phyloP scores from a whole-genome alignment of 2,329 filamentous ascomycete species.

The Hypoxylon sp. region DNA sequence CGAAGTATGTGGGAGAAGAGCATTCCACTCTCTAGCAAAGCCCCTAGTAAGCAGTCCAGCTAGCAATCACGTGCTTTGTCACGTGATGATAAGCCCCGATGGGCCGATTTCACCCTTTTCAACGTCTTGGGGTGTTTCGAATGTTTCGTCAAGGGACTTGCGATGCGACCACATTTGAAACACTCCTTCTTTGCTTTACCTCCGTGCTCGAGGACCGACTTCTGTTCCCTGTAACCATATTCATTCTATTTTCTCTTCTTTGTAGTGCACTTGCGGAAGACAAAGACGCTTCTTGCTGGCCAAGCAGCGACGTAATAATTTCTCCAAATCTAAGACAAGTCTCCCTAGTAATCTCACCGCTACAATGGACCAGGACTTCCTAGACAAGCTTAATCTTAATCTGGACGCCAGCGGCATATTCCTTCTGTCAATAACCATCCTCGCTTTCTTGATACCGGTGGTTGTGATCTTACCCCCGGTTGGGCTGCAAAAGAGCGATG shows the following conservation, averaged over 20 bases:
- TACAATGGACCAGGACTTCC: conserved; percentile 24
- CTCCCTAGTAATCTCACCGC: conserved; percentile 24
- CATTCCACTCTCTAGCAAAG: background rate
- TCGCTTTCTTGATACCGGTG: conserved; percentile 66
- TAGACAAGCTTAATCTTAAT: conserved; percentile 33
- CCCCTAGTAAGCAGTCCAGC: conserved; percentile 11
- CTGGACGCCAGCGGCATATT: conserved; percentile 47
- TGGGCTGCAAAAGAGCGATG: conserved; percentile 65
- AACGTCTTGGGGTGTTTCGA: conserved; percentile 35
- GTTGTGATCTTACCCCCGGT: conserved; percentile 68
- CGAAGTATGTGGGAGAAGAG: background rate
- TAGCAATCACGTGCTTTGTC: background rate
- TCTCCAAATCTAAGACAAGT: conserved; percentile 4
- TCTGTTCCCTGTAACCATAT: conserved; percentile 6
- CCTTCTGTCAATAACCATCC: conserved; percentile 48
- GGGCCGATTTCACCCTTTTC: conserved; percentile 29
- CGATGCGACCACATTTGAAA: conserved; percentile 27
- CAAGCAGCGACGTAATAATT: conserved; percentile 35
- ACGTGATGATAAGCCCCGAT: conserved; percentile 23
- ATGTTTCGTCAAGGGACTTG: conserved; percentile 28
- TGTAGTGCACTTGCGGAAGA: conserved; percentile 1
- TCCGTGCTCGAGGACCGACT: conserved; percentile 1
- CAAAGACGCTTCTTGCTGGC: conserved; percentile 38
- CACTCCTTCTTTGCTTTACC: conserved; percentile 18
- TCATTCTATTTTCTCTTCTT: conserved; percentile 10